Evolutionary conservation across 805 yeast genomes (phyloP).

Genomic region (Monosporozyma siamensis): DNA sequence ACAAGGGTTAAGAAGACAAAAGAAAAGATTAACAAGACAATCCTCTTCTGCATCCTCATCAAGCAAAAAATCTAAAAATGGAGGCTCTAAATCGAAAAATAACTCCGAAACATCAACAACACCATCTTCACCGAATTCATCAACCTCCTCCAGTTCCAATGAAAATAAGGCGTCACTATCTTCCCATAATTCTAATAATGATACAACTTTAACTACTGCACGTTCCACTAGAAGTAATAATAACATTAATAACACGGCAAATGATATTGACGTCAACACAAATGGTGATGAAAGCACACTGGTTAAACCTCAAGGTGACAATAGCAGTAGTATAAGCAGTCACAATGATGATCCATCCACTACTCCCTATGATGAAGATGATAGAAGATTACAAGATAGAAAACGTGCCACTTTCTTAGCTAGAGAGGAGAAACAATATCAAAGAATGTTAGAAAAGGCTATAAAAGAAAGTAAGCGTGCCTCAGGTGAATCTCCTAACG

Average conservation of each 20-base stretch:
- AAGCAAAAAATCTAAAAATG: neutral
- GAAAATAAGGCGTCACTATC: conserved; percentile 4
- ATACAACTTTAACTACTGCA: neutral
- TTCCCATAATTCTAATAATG: conserved; percentile 3
- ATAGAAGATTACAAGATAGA: conserved; percentile 24
- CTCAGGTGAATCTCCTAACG: conserved; percentile 19
- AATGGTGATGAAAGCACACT: neutral
- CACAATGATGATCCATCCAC: neutral
- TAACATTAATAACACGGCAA: conserved; percentile 2
- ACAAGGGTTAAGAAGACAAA: conserved; percentile 28
- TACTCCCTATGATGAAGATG: conserved; percentile 17
- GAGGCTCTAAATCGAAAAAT: neutral
- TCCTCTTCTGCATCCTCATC: neutral
- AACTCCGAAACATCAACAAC: neutral
- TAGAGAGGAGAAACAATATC: conserved; percentile 38
- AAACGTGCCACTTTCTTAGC: conserved; percentile 33
- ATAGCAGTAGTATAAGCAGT: too few relatives aligned
- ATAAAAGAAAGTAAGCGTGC: conserved; percentile 34
- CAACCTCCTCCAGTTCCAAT: neutral
- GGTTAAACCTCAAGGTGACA: too few relatives aligned
- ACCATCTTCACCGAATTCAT: neutral
- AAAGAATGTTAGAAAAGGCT: conserved; percentile 34
- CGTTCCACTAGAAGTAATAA: conserved; percentile 3
- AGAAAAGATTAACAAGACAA: conserved; percentile 19
- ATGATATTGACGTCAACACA: neutral